A percentile compares a stretch with the other conserved stretches of the same genome.
phyloP scores from a whole-genome alignment of 1,284 basidiomycete genomes.

The Cutaneotrichosporon cavernicola region DNA sequence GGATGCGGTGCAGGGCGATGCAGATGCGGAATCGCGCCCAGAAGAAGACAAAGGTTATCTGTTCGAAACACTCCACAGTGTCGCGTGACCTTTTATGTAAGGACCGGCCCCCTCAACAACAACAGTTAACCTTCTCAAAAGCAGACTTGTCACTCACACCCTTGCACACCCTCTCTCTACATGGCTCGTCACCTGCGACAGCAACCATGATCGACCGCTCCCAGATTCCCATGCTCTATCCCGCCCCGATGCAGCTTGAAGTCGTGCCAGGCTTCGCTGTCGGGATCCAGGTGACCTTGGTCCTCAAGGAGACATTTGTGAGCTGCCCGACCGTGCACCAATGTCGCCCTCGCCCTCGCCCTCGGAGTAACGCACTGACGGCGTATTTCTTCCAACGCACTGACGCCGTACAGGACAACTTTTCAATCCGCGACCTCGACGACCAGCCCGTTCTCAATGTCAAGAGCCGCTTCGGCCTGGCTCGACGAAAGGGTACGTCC shows the following conservation, averaged over 20 bases:
- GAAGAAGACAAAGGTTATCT: no score
- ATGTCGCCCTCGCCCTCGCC: not conserved
- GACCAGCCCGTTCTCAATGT: conserved; percentile 6
- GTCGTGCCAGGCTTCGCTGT: conserved; percentile 6
- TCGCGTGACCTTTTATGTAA: no score
- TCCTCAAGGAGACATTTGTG: conserved; percentile 11
- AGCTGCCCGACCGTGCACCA: conserved; percentile 11
- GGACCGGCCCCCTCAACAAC: no score
- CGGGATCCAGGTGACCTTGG: conserved; percentile 4
- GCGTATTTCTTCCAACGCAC: no score
- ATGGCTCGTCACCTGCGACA: not conserved
- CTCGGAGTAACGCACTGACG: not conserved
- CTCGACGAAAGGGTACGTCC: conserved; percentile 1
- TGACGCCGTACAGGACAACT: conserved; percentile 6
- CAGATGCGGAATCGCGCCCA: no score
- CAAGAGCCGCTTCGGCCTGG: conserved; percentile 1
- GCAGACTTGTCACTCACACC: not conserved
- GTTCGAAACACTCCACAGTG: no score
- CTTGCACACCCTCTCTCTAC: not conserved
- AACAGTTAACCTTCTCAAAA: no score
- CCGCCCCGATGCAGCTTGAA: conserved; percentile 7
- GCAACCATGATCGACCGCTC: conserved; percentile 6
- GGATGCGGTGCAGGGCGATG: no score
- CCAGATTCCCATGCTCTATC: conserved; percentile 8
- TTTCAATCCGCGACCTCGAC: not conserved